Evolutionary conservation across 2,329 filamentous ascomycete genomes (phyloP).

Genomic region (Fusarium chaquense): DNA sequence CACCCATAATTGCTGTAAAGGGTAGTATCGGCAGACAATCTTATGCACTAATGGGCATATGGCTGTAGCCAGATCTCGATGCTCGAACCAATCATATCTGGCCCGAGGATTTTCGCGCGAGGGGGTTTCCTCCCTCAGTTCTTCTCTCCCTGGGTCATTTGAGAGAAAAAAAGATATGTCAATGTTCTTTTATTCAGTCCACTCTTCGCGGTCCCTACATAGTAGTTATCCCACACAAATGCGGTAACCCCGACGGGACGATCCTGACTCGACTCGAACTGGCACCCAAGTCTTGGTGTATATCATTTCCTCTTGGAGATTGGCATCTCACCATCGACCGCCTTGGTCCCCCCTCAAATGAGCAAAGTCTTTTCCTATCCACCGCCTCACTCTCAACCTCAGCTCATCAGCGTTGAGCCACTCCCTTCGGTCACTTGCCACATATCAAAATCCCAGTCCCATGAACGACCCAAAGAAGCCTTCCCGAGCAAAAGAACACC

Average conservation of each 20-base stretch:
- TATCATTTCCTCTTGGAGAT: slow-evolving; percentile 1
- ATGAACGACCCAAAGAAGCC: slow-evolving; percentile 15
- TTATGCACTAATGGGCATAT: slow-evolving; percentile 1
- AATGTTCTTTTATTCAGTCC: background rate
- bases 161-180: background rate
- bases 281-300: background rate
- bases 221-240: background rate
- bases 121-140: background rate
- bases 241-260: background rate
- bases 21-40: background rate
- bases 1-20: background rate
- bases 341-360: background rate
- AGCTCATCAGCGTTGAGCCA: background rate
- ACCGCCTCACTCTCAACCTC: background rate
- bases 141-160: background rate
- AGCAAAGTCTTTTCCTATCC: background rate
- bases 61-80: background rate
- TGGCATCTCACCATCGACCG: background rate
- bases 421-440: background rate
- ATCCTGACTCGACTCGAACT: background rate
- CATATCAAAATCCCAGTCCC: background rate
- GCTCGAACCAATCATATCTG: background rate
- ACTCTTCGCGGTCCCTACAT: background rate
- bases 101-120: background rate
- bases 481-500: slow-evolving; percentile 19